phyloP scores from a whole-genome alignment of 495 filamentous ascomycete species.

The Podospora pseudocomata region DNA sequence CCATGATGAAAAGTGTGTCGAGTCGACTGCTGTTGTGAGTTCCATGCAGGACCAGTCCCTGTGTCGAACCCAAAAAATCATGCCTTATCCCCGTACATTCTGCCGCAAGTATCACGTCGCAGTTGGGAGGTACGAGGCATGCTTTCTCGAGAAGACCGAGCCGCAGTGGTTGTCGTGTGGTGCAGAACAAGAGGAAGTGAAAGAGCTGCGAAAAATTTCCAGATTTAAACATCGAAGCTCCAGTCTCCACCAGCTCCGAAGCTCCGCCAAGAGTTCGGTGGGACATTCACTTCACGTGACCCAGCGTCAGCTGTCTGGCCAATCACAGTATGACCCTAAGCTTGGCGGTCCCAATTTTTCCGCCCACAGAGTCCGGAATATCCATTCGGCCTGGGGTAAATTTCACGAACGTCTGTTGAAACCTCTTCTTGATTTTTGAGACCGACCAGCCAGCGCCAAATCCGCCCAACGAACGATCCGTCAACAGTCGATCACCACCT shows the following conservation, averaged over 20 bases:
- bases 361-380: slow-evolving; percentile 13
- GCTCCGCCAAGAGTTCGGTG: slow-evolving; percentile 6
- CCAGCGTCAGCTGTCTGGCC: background rate
- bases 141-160: background rate
- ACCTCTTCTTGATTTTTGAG: slow-evolving; percentile 8
- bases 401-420: slow-evolving; percentile 10
- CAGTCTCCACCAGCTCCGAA: background rate
- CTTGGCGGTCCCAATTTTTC: slow-evolving; percentile 15
- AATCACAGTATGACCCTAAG: slow-evolving; percentile 17
- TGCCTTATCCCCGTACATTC: background rate
- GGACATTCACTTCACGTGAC: slow-evolving; percentile 9
- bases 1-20: slow-evolving; percentile 3
- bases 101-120: background rate
- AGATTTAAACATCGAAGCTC: slow-evolving; percentile 13
- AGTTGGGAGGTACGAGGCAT: background rate
- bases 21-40: background rate
- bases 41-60: background rate
- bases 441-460: slow-evolving; percentile 27
- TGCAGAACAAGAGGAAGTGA: slow-evolving; percentile 6
- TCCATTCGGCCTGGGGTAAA: slow-evolving; percentile 1
- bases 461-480: slow-evolving; percentile 22
- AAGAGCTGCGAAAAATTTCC: slow-evolving; percentile 12
- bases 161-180: background rate
- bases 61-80: background rate
- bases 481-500: slow-evolving; percentile 35